These are phyloP conservation scores for Smittium culicis DNA, from an alignment of 371 early-diverging fungal species.

Conservation along the genomic window DNA sequence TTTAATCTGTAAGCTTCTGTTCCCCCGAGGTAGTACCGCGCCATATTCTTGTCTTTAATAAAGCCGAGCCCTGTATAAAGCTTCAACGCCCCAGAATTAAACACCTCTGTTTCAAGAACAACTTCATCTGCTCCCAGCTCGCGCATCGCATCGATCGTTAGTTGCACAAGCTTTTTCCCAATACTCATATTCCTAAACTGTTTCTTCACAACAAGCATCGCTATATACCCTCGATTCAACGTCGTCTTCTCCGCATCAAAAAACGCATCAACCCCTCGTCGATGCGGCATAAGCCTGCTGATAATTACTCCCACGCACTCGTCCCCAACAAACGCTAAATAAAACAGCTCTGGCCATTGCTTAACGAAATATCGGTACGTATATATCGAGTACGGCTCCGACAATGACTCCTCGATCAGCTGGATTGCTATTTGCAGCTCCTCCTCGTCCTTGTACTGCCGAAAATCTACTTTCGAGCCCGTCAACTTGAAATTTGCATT, in stretches of 20 bases:
- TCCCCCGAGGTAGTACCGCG: conserved; percentile 85
- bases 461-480: neutral
- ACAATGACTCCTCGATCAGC: conserved; percentile 78
- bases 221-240: conserved; percentile 76
- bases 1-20: conserved; percentile 83
- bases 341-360: conserved; percentile 74
- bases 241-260: conserved; percentile 9
- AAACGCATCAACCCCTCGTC: conserved; percentile 17
- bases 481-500: neutral
- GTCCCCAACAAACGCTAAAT: conserved; percentile 40
- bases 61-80: conserved; percentile 89
- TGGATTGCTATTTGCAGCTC: conserved; percentile 10
- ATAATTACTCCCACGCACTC: conserved; percentile 74
- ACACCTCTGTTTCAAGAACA: conserved; percentile 85
- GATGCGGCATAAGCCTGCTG: conserved; percentile 72
- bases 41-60: conserved; percentile 76
- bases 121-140: conserved; percentile 73
- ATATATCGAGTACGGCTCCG: conserved; percentile 91
- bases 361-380: conserved; percentile 94
- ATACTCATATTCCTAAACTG: conserved; percentile 65
- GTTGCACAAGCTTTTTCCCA: conserved; percentile 54
- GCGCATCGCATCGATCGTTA: conserved; percentile 60
- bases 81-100: conserved; percentile 68
- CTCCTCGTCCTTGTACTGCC: neutral
- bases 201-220: conserved; percentile 83